Evolutionary conservation across 345 rosid genomes (phyloP).

Genomic region (Rhizophora mangle): DNA sequence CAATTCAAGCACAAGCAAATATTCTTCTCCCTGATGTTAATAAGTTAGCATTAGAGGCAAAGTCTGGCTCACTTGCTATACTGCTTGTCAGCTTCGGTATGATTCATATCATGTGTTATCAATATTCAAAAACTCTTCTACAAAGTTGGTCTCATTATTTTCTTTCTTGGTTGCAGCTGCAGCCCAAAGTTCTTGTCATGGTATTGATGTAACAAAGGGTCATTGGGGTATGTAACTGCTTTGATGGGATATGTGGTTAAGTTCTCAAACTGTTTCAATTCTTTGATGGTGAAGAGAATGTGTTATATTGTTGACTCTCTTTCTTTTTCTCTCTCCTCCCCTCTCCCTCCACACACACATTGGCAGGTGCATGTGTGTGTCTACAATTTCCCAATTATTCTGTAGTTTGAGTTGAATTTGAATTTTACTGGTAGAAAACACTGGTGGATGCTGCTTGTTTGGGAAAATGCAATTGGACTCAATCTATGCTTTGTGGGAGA

Average conservation of each 20-base stretch:
- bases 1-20: constrained; percentile 62
- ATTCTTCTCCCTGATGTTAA: constrained; percentile 83
- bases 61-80: constrained; percentile 71
- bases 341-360: too few relatives aligned
- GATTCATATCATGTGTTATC: constrained; percentile 9
- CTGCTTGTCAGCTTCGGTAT: constrained; percentile 87
- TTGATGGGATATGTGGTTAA: constrained; percentile 32
- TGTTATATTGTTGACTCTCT: too few relatives aligned
- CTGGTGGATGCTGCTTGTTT: constrained; percentile 75
- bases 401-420: constrained; percentile 5
- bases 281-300: too few relatives aligned
- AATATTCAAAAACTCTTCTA: constrained; percentile 1
- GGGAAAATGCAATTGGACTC: constrained; percentile 78
- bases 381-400: background rate
- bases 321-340: too few relatives aligned
- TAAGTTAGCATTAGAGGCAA: constrained; percentile 72
- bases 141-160: constrained; percentile 16
- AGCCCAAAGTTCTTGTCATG: constrained; percentile 53
- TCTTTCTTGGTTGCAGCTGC: constrained; percentile 49
- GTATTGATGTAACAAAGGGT: constrained; percentile 58
- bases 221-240: constrained; percentile 45
- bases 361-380: too few relatives aligned
- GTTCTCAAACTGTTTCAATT: constrained; percentile 9
- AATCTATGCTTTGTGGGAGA: constrained; percentile 65
- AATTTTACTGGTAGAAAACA: constrained; percentile 53